Base-by-base conservation (phyloP, 1,284 basidiomycete genomes). In the Cutaneotrichosporon spelunceum region DNA sequence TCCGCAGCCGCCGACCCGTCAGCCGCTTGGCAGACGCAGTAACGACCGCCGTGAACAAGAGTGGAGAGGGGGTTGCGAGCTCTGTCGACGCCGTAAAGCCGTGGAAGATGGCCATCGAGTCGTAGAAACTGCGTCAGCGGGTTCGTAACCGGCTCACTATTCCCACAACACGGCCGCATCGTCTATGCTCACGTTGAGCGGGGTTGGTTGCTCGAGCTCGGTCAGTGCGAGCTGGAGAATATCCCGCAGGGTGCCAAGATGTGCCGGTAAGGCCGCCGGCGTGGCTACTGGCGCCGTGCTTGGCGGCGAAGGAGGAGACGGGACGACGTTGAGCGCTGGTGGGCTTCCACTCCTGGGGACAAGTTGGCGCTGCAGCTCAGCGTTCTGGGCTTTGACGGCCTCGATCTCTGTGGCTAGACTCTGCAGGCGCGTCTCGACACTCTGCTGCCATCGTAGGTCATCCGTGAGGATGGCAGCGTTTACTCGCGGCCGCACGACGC, bases 401-500 rank as follows among this genome's bases (percentile, higher is more conserved):
- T 33, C 62, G 13, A 67, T 56, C 65, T 67, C 60, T 27, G 24
- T 21, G 19, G 24, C 39, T 19, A 67, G 45, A 24, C 27, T 36
- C 36, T 60, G 55, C 1, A 64, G 53, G 0, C 63, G 50, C 39
- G 52, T 45, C 56, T 67, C 63, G 30, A 67, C 63, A 21, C 53
- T 54, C 57, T 67, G 65, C 33, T 64, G 63, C 65, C 65, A 67
- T 30, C 58, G 49, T 36, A 67, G 49, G 60, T 67, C 65, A 39
- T 64, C 59, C n/a, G 56, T 49, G 19, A 64, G 57, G 49, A 67
- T 57, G 14, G 65, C 65, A 13, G 65, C 65, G 49, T 67, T 67
- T 4, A 60, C 57, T 29, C 65, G 57, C 19, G 65, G 65, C 0
- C 63, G 62, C 14, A 67, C 56, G 23, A 67, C 55, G 29, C 65